Evolutionary conservation across 2,329 filamentous ascomycete species (phyloP).

Genomic region (Pyricularia sp.): DNA sequence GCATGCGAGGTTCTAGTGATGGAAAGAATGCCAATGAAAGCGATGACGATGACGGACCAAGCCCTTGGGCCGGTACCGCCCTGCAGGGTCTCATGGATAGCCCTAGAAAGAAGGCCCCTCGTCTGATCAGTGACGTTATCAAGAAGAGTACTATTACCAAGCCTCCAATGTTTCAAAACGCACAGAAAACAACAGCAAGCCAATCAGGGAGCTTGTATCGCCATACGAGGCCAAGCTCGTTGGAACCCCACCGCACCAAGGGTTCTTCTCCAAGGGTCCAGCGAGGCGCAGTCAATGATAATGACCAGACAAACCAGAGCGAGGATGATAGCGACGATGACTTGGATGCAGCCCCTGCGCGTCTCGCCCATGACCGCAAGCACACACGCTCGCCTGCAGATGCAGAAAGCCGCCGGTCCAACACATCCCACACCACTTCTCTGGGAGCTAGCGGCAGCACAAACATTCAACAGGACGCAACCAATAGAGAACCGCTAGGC

Average conservation of each 20-base stretch:
- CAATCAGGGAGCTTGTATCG: neutral
- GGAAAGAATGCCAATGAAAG: conserved; percentile 10
- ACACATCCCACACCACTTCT: neutral
- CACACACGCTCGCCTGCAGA: neutral
- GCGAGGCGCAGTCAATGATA: neutral
- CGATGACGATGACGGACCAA: conserved; percentile 17
- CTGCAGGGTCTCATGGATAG: conserved; percentile 31
- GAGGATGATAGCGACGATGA: neutral
- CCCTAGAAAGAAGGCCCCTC: conserved; percentile 17
- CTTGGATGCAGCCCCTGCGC: neutral
- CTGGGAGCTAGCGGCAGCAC: neutral
- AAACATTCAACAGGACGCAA: neutral
- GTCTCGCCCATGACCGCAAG: neutral
- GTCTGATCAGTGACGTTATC: conserved; percentile 3
- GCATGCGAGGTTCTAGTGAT: conserved; percentile 6
- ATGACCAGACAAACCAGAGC: neutral
- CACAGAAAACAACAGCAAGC: too few species aligned
- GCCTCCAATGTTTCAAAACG: neutral
- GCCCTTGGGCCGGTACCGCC: conserved; percentile 22
- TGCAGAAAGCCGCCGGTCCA: too few species aligned
- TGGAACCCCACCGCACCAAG: neutral
- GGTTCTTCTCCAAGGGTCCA: neutral
- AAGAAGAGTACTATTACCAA: neutral
- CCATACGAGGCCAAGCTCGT: neutral
- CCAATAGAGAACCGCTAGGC: neutral